Conservation (phyloP, 805 yeast genomes). For the Clavispora carvajalis region DNA sequence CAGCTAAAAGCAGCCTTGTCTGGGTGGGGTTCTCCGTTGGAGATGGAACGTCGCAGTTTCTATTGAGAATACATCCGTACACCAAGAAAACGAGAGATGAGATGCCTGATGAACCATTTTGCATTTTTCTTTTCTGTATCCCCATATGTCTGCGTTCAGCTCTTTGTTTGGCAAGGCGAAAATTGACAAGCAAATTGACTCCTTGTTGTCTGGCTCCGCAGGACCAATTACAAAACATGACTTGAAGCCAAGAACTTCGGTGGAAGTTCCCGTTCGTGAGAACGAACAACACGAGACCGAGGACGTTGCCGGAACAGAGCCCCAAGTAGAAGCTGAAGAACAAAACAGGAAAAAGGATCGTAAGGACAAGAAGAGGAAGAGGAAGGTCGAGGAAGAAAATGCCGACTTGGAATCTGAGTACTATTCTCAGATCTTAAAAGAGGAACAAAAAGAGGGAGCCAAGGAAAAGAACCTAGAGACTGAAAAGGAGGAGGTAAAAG, state of each 20-base stretch:
- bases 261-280: conserved; percentile 15
- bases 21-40: neutral
- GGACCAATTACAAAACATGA: conserved; percentile 45
- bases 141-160: conserved; percentile 31
- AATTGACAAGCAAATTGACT: conserved; percentile 25
- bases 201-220: conserved; percentile 25
- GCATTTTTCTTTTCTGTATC: neutral
- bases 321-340: conserved; percentile 10
- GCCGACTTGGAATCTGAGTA: conserved; percentile 22
- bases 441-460: conserved; percentile 21
- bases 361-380: conserved; percentile 10
- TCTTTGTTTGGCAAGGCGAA: conserved; percentile 27
- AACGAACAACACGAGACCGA: neutral
- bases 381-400: conserved; percentile 29
- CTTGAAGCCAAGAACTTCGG: conserved; percentile 28
- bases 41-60: neutral
- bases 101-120: conserved; percentile 3
- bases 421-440: conserved; percentile 1
- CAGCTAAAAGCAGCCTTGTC: too few species aligned
- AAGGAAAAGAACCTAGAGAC: conserved; percentile 6
- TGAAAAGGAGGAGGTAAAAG: conserved; percentile 29
- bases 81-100: conserved; percentile 10
- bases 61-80: conserved; percentile 7
- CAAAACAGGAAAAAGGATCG: conserved; percentile 3
- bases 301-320: conserved; percentile 4